phyloP scores from a whole-genome alignment of 257 asterid species.

The Thymus mandschuricus region DNA sequence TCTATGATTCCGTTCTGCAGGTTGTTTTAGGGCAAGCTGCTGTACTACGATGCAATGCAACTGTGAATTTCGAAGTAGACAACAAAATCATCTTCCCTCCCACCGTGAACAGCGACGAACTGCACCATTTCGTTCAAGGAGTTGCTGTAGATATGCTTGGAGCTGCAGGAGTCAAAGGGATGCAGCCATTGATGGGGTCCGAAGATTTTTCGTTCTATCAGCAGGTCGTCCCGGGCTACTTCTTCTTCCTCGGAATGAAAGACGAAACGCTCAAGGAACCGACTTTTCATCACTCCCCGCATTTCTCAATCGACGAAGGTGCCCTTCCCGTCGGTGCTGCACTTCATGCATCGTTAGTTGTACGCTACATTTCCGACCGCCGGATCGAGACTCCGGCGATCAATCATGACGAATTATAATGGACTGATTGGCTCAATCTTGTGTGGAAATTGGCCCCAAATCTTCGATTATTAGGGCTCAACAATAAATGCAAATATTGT shows the following conservation, averaged over 20 bases:
- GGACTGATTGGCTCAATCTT: neutral
- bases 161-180: slow-evolving; percentile 43
- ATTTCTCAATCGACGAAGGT: slow-evolving; percentile 64
- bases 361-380: slow-evolving; percentile 54
- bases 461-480: neutral
- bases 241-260: slow-evolving; percentile 70
- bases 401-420: slow-evolving; percentile 65
- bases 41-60: slow-evolving; percentile 92
- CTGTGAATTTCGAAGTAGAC: slow-evolving; percentile 48
- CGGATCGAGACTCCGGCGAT: slow-evolving; percentile 30
- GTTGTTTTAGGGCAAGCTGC: slow-evolving; percentile 83
- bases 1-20: slow-evolving; percentile 35
- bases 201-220: slow-evolving; percentile 87
- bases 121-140: slow-evolving; percentile 58
- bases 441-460: neutral
- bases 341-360: slow-evolving; percentile 84
- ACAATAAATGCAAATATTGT: neutral
- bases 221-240: slow-evolving; percentile 79
- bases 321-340: slow-evolving; percentile 91
- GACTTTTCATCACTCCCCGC: slow-evolving; percentile 66
- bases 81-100: slow-evolving; percentile 72
- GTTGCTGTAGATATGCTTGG: slow-evolving; percentile 82
- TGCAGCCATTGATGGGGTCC: slow-evolving; percentile 78
- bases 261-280: slow-evolving; percentile 48
- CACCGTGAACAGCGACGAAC: slow-evolving; percentile 55